Percentiles rank a stretch among this genome's conserved stretches.
Conservation (phyloP, 805 yeast species). For the Kazachstania taianensis region DNA sequence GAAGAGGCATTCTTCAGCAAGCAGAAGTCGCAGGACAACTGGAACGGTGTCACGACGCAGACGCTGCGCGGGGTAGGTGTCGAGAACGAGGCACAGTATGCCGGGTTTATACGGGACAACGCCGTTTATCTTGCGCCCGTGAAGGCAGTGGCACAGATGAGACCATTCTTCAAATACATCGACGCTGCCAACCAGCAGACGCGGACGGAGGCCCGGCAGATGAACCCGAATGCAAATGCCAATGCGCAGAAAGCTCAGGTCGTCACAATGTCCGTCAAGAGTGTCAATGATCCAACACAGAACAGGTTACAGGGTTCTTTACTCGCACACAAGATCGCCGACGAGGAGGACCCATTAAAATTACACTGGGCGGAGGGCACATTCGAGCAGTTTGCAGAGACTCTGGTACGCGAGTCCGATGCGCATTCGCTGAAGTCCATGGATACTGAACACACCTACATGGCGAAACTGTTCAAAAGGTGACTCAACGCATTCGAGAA, state of each 20-base stretch:
- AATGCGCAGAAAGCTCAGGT: constrained; percentile 42
- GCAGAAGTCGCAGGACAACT: constrained; percentile 44
- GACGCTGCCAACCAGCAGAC: constrained; percentile 46
- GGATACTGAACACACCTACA: constrained; percentile 19
- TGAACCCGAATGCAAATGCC: constrained; percentile 25
- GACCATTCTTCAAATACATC: constrained; percentile 74
- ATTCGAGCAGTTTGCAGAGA: constrained; percentile 22
- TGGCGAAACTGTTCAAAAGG: constrained; percentile 13
- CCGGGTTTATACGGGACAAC: constrained; percentile 36
- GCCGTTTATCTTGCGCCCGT: constrained; percentile 58
- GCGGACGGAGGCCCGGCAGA: constrained; percentile 35
- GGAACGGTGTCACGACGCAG: constrained; percentile 55
- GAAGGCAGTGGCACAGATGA: constrained; percentile 58
- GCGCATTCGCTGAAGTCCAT: constrained; percentile 19
- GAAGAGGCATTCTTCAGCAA: constrained; percentile 58
- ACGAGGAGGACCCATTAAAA: constrained; percentile 43
- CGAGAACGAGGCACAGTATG: constrained; percentile 42
- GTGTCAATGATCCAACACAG: constrained; percentile 45
- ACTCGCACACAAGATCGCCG: constrained; percentile 49
- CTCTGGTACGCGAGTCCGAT: constrained; percentile 15
- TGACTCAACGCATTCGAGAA: neutral
- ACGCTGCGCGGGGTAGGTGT: constrained; percentile 62
- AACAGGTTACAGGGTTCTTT: constrained; percentile 61
- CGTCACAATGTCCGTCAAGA: constrained; percentile 68
- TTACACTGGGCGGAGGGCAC: constrained; percentile 39